These are phyloP conservation scores for Plantago ovata DNA, from an alignment of 257 asterid species.

Conservation along the genomic window DNA sequence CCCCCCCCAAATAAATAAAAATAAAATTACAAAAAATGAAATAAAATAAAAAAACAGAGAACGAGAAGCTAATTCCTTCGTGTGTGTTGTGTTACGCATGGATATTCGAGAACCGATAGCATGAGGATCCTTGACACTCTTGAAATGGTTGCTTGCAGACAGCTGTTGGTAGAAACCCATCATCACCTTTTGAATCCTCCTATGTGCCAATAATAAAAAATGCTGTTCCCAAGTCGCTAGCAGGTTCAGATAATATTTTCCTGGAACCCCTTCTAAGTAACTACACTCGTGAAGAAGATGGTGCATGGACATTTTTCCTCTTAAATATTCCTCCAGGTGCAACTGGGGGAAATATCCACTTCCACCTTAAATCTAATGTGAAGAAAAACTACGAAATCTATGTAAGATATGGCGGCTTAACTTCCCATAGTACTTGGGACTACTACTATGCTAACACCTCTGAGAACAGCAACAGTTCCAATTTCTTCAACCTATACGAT, in stretches of 20 bases:
- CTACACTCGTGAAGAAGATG: conserved; percentile 37
- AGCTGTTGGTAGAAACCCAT: conserved; percentile 51
- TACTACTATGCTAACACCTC: conserved; percentile 72
- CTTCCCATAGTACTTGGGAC: conserved; percentile 73
- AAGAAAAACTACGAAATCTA: conserved; percentile 64
- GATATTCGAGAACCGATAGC: not conserved
- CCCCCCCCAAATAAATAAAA: too few relatives aligned
- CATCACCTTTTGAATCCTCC: conserved; percentile 69
- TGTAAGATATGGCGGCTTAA: conserved; percentile 80
- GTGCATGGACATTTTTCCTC: conserved; percentile 77
- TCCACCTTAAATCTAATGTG: conserved; percentile 46
- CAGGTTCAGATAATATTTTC: conserved; percentile 56
- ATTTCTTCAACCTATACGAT: conserved; percentile 82
- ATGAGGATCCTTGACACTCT: conserved; percentile 22
- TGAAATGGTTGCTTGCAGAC: conserved; percentile 53
- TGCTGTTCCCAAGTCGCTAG: conserved; percentile 33
- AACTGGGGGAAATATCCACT: conserved; percentile 72
- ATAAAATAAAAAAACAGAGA: too few relatives aligned
- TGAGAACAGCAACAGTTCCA: conserved; percentile 75
- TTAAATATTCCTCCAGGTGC: conserved; percentile 79
- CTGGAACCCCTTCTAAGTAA: conserved; percentile 81
- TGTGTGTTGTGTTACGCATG: not conserved
- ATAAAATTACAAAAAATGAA: too few relatives aligned
- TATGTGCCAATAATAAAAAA: conserved; percentile 58
- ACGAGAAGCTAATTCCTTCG: too few relatives aligned